Base-by-base conservation (phyloP, 148 eudicot species). In the Rhododendron mucronatum region DNA sequence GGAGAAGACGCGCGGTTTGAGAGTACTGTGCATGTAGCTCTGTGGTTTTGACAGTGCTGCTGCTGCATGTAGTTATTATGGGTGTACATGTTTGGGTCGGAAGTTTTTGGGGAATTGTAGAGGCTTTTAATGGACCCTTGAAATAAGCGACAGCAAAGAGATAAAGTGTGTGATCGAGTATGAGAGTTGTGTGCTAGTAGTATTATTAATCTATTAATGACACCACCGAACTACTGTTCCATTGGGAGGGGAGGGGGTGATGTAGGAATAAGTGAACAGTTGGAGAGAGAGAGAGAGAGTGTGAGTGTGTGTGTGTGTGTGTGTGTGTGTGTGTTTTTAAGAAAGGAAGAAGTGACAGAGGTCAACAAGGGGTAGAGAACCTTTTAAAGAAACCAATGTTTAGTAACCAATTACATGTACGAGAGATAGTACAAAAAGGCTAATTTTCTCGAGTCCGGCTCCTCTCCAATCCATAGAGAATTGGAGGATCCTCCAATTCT, bases 191-290 rank as follows among this genome's bases (percentile, higher is more conserved):
- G 18, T 57, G 55, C 16, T 51, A 51, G 55, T 51, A 51, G 39
- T 37, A 37, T 41, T 41, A 41, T 51, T 51, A 55, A 59, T 59
- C 26, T 84, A 69, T 90, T 79, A 77, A 90, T 80, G 84, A 33
- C 61, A 55, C 48, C 91, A 75, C 92, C 91, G 91, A 80, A 78
- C 65, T 81, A 55, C 82, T 90, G 88, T 55, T 88, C 91, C 91
- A 92, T 87, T 89, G 77, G 85, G 88, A 76, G 23, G 45, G 18
- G 33, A 69, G 79, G 41, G 59, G 59, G 41, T 77, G 69, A 71
- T 76, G 76, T 20, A 51, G 41, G 30, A 21, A 63, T 53, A 35
- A 21, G 63, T 28, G 73, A 73, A 65, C 13, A 84, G 51, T 11
- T 80, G 63, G 65, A 81, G 16, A 39, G 28, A 45, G 51, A 50